Base-by-base conservation (phyloP, 2,329 filamentous ascomycete genomes). In the Aulographum hederae region DNA sequence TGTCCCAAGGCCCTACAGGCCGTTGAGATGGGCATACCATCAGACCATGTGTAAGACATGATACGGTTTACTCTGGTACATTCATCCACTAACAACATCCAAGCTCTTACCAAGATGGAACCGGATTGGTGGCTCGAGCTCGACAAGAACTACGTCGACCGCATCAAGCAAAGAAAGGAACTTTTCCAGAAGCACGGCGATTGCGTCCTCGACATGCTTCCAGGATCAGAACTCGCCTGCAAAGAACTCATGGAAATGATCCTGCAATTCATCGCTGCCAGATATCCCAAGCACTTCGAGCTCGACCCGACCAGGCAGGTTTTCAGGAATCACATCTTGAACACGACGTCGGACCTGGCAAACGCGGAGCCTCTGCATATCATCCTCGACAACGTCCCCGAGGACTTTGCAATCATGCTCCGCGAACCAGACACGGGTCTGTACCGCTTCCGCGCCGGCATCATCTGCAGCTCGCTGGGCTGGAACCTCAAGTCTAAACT, bases 221-320 rank as follows among this genome's bases (percentile, higher is more conserved):
- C 79, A 0, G 80, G 80, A 1, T 76, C 75, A 0, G 78, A 89
- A 43, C 58, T 89, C 0, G 81, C 73, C 0, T 81, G 76, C 47
- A 84, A 82, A 46, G 82, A 92, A 44, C 58, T 89, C 4, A 85
- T 89, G 80, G 82, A 92, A 50, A 84, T 86, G 71, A 65, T 63
- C 2, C 42, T 92, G 3, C 78, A 86, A 40, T 91, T 86, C 41
- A 53, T 86, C n/a, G 78, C 71, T 37, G 63, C 69, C 3, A 65
- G 81, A 3, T 91, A 91, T 44, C 81, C 82, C 0, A 65, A 73
- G 4, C 73, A 78, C 41, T 92, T 92, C 49, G 57, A 58, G 3
- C 47, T 81, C 0, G 62, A 63, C 33, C 42, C 44, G 2, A 56
- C 69, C 14, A 65, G 62, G 3, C 64, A 59, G 25, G 47, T 67